Base-by-base conservation (phyloP, 306 rosid genomes). In the Quercus gilva region DNA sequence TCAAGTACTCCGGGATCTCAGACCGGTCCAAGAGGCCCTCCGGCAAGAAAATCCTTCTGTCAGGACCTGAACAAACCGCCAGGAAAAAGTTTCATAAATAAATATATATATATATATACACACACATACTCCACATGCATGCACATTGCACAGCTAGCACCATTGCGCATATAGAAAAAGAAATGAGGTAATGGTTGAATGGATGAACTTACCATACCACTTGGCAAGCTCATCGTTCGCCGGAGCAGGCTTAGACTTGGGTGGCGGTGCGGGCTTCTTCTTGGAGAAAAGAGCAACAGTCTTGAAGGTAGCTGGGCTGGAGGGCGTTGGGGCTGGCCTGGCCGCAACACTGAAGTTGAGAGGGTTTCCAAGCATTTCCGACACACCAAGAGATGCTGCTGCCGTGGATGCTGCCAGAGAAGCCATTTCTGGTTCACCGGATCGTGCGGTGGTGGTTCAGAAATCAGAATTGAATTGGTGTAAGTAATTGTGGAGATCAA, bases 1-100 rank as follows among this genome's bases (percentile, higher is more conserved):
- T 96, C 94, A 96, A 88, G 92, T 96, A 96, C 88, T 69, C 98
- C 0, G 99, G 99, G 85, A 96, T 90, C 86, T 96, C 98, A 2
- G 99, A 89, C 79, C 98, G 87, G 97, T 96, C 99, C 79, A 96
- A 87, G 71, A 96, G 97, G 26, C 99, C 99, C 0, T 87, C 90
- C 0, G 99, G 99, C 92, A 96, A 91, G 93, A 76, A 96, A 85
- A 96, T 91, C 84, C 98, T 96, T 74, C 98, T 88, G 75, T 96
- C 99, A 18, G 99, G 99, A 84, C 99, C 99, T 96, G 90, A 49
- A 78, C 72, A 49, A 74, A 81, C 41, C 43, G 77, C 52, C 14
- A n/a, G n/a, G 17, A 26, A 67, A 45, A 67, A 67, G 33, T 20
- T 6, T 14, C 25, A 65, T 33, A 8, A 33, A 45, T 67, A 33